Evolutionary conservation across 768 basidiomycete genomes (phyloP), one percentile per base, ranked within the genome.

Genomic region (Podaxis sp.): DNA sequence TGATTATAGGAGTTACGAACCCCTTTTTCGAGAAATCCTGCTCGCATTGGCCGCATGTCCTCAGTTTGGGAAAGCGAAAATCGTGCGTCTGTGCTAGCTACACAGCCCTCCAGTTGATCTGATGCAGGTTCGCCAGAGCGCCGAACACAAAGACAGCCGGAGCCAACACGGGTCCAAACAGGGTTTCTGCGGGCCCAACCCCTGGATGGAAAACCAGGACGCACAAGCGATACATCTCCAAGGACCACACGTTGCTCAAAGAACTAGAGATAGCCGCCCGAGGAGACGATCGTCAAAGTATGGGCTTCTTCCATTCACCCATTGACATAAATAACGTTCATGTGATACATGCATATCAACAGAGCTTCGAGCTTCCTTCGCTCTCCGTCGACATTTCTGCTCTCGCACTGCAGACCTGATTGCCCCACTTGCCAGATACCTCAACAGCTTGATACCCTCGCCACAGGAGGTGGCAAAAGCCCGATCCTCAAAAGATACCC

Each of bases 391-490:
- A 52, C 94, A 98, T 70, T 94, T 99, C 72, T 87, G 87, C 58
- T 85, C 90, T 44, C 83, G 96, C 51, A 94, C 96, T 1, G 91
- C 89, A 19, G 89, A 89, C 59, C 81, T 99, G 64, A 84, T 98
- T 22, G 88, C 92, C 2, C 96, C 96, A 0, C 82, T 99, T 4
- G 89, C 96, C 68, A 86, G 96, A 66, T 98, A 98, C 78, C 87
- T 98, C 46, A 90, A 92, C 64, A 89, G 89, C 1, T 82, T 96
- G 53, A 93, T 95, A 72, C 92, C 93, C 63, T 82, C 86, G 19
- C 88, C 86, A 5, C 74, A 79, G 7, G 86, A 87, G 67, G 76
- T 83, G 48, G 72, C 75, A 5, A 66, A 70, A 36, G 72, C 82
- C 36, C 68, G 77, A 55, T 44, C 59, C 26, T 69, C 70, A 15